These are phyloP conservation scores for Spizellomyces punctatus DNA, from an alignment of 192 early-diverging fungal species.

Conservation along the genomic window DNA sequence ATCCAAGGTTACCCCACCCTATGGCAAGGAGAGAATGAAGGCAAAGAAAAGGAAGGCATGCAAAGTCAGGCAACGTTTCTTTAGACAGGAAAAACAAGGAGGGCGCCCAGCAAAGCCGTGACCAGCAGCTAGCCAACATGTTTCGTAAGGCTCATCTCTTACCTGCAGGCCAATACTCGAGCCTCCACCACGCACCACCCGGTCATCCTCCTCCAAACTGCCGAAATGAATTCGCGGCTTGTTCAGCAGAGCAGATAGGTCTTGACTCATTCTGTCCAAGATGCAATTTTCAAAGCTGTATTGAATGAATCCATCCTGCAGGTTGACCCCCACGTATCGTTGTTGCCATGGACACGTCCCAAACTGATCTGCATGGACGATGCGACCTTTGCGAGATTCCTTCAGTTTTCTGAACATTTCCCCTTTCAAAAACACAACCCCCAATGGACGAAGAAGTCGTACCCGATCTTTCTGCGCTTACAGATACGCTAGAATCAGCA, in stretches of 20 bases:
- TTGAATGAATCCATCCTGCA: neutral
- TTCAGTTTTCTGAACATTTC: neutral
- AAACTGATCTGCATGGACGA: neutral
- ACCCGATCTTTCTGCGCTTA: neutral
- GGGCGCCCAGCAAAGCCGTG: neutral
- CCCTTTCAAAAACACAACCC: neutral
- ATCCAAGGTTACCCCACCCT: slow-evolving; percentile 45
- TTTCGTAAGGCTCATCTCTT: neutral
- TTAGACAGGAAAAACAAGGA: slow-evolving; percentile 17
- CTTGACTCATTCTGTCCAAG: neutral
- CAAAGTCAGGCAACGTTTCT: no score
- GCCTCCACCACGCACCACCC: slow-evolving; percentile 42
- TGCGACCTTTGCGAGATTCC: neutral
- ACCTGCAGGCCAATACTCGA: neutral
- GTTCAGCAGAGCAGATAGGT: neutral
- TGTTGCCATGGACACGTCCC: neutral
- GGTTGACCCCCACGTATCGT: neutral
- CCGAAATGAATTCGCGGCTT: slow-evolving; percentile 68
- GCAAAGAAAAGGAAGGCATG: no score
- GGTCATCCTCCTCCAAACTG: slow-evolving; percentile 56
- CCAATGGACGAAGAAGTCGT: neutral
- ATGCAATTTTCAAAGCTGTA: neutral
- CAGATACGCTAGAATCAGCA: neutral
- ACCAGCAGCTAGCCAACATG: neutral
- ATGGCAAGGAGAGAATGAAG: slow-evolving; percentile 16